Conservation (phyloP, 495 filamentous ascomycete genomes). For the Penicillium salamii region DNA sequence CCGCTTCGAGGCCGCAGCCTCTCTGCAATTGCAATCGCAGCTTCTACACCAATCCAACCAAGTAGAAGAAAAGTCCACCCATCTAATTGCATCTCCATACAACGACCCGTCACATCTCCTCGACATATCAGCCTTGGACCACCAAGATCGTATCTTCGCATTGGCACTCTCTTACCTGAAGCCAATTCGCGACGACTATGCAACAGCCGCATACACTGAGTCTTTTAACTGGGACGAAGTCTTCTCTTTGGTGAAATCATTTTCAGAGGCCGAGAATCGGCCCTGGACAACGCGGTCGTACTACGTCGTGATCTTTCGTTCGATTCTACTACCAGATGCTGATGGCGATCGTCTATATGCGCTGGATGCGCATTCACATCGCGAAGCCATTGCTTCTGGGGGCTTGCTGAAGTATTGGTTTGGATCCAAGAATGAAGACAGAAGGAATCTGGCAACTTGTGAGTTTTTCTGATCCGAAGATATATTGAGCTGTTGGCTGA, state of each 20-base stretch:
- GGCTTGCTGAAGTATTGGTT: conserved; percentile 94
- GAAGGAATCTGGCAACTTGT: conserved; percentile 74
- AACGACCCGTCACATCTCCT: conserved; percentile 64
- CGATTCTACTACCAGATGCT: conserved; percentile 58
- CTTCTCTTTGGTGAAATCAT: conserved; percentile 48
- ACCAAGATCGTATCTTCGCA: conserved; percentile 64
- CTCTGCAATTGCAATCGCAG: conserved; percentile 26
- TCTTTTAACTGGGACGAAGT: conserved; percentile 77
- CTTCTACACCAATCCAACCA: conserved; percentile 4
- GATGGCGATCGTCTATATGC: conserved; percentile 59
- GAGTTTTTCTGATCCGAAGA: conserved; percentile 12
- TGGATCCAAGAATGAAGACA: conserved; percentile 59
- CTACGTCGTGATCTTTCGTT: conserved; percentile 82
- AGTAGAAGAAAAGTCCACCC: conserved; percentile 16
- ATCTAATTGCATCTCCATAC: conserved; percentile 72
- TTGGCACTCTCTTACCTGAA: conserved; percentile 62
- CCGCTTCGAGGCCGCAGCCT: conserved; percentile 35
- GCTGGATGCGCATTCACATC: conserved; percentile 72
- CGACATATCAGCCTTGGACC: conserved; percentile 61
- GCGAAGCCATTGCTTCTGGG: conserved; percentile 71
- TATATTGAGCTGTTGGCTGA: not conserved
- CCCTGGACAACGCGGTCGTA: conserved; percentile 63
- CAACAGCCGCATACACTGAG: conserved; percentile 67
- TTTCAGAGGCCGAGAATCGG: conserved; percentile 41
- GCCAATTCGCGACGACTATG: conserved; percentile 66